phyloP scores from a whole-genome alignment of 768 basidiomycete genomes.

The Leccinum longicurvipes region DNA sequence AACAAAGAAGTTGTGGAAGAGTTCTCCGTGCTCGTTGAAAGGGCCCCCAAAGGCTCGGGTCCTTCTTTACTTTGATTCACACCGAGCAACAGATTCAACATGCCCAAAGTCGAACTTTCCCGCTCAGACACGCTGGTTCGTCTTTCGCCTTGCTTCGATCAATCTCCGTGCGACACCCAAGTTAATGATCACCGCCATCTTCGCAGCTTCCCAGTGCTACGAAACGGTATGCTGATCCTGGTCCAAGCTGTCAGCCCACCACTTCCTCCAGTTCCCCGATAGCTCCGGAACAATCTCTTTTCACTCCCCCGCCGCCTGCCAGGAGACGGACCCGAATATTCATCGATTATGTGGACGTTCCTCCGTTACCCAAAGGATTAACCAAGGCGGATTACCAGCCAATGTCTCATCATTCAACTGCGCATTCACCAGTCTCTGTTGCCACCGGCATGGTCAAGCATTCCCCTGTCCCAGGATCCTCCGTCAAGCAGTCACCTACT shows the following conservation, averaged over 20 bases:
- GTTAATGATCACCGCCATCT: conserved; percentile 3
- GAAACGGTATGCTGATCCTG: neutral
- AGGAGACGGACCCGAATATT: conserved; percentile 8
- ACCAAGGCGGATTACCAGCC: conserved; percentile 20
- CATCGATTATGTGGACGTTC: conserved; percentile 21
- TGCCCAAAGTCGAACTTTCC: conserved; percentile 16
- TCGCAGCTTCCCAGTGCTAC: neutral
- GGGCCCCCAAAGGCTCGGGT: too few relatives aligned
- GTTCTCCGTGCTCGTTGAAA: neutral
- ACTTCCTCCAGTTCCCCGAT: conserved; percentile 10
- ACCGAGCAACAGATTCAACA: conserved; percentile 19
- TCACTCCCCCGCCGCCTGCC: conserved; percentile 26
- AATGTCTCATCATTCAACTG: neutral
- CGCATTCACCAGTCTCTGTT: neutral
- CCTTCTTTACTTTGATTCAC: too few relatives aligned
- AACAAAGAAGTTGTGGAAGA: neutral
- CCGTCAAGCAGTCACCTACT: neutral
- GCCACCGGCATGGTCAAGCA: neutral
- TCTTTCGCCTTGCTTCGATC: conserved; percentile 7
- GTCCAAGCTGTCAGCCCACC: conserved; percentile 1
- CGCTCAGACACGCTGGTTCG: conserved; percentile 16
- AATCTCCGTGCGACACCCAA: neutral
- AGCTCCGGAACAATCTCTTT: conserved; percentile 20
- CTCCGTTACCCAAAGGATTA: conserved; percentile 20
- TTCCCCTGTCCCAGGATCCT: neutral